Evolutionary conservation across 2,329 filamentous ascomycete genomes (phyloP).

Genomic region (Aspergillus ustus): DNA sequence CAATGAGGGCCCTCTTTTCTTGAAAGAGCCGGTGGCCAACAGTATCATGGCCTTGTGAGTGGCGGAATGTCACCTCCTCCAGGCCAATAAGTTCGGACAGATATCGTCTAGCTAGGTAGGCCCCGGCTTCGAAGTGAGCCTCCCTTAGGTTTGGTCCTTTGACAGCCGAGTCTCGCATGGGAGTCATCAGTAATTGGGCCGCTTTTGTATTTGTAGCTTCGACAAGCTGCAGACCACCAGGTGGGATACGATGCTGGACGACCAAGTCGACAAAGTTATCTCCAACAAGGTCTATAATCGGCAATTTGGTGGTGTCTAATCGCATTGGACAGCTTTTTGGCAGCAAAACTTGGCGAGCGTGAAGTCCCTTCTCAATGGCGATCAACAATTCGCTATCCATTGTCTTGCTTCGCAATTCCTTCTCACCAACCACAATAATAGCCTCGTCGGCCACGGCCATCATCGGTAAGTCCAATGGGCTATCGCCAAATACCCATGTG

Average conservation of each 20-base stretch:
- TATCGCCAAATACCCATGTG: slow-evolving; percentile 66
- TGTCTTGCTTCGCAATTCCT: slow-evolving; percentile 51
- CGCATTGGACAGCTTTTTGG: slow-evolving; percentile 46
- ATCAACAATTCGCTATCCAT: slow-evolving; percentile 57
- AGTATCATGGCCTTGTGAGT: slow-evolving; percentile 56
- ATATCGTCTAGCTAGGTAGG: slow-evolving; percentile 58
- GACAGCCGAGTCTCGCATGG: slow-evolving; percentile 56
- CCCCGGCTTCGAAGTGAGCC: slow-evolving; percentile 56
- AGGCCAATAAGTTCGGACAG: slow-evolving; percentile 54
- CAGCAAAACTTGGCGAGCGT: slow-evolving; percentile 54
- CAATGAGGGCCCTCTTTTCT: slow-evolving; percentile 58
- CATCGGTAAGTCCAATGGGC: slow-evolving; percentile 63
- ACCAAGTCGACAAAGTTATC: slow-evolving; percentile 32
- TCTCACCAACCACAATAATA: slow-evolving; percentile 60
- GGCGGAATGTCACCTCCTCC: slow-evolving; percentile 53
- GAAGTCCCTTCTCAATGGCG: slow-evolving; percentile 50
- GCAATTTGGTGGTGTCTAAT: slow-evolving; percentile 51
- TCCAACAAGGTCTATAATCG: slow-evolving; percentile 43
- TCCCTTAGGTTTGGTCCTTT: slow-evolving; percentile 53
- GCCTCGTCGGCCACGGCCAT: slow-evolving; percentile 57
- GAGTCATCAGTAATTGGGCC: slow-evolving; percentile 58
- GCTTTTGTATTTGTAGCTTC: slow-evolving; percentile 53
- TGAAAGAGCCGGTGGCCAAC: slow-evolving; percentile 53
- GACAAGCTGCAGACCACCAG: slow-evolving; percentile 32
- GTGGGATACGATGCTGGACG: slow-evolving; percentile 14